phyloP scores from a whole-genome alignment of 495 filamentous ascomycete genomes.

The Monascus purpureus region DNA sequence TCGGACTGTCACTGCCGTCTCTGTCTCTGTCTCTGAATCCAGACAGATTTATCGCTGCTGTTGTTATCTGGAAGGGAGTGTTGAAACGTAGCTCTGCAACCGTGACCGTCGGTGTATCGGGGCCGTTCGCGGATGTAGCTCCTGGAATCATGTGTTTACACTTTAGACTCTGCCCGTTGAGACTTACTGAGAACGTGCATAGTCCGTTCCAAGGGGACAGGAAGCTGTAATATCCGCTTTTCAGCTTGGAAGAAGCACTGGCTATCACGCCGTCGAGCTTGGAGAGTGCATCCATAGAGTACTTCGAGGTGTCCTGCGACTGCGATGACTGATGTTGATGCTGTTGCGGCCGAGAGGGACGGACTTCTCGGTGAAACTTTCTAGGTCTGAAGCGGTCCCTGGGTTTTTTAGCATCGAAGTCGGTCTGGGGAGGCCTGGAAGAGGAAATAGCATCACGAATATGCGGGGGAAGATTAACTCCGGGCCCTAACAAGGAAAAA shows the following conservation, averaged over 20 bases:
- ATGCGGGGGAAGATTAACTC: constrained; percentile 16
- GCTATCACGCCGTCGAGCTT: not conserved
- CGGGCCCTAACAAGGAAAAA: constrained; percentile 16
- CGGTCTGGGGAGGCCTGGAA: no score
- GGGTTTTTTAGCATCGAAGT: no score
- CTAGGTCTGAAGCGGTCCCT: constrained; percentile 13
- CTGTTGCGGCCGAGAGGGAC: constrained; percentile 14
- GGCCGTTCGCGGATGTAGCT: constrained; percentile 8
- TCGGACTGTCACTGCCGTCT: constrained; percentile 1
- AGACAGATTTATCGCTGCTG: constrained; percentile 14
- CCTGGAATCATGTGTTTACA: constrained; percentile 55
- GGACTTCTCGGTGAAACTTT: constrained; percentile 26
- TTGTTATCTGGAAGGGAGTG: constrained; percentile 42
- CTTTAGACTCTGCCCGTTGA: constrained; percentile 57
- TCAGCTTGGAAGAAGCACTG: constrained; percentile 18
- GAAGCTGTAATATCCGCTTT: constrained; percentile 45
- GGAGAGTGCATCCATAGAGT: not conserved
- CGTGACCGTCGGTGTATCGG: constrained; percentile 28
- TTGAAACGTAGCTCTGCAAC: constrained; percentile 87
- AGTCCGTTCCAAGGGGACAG: constrained; percentile 71
- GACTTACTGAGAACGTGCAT: constrained; percentile 69
- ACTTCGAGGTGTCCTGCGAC: not conserved
- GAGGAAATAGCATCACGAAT: constrained; percentile 2
- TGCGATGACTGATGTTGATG: constrained; percentile 1
- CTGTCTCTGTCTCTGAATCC: not conserved